Conservation (phyloP, 768 basidiomycete species). For the Hypholoma sublateritium region DNA sequence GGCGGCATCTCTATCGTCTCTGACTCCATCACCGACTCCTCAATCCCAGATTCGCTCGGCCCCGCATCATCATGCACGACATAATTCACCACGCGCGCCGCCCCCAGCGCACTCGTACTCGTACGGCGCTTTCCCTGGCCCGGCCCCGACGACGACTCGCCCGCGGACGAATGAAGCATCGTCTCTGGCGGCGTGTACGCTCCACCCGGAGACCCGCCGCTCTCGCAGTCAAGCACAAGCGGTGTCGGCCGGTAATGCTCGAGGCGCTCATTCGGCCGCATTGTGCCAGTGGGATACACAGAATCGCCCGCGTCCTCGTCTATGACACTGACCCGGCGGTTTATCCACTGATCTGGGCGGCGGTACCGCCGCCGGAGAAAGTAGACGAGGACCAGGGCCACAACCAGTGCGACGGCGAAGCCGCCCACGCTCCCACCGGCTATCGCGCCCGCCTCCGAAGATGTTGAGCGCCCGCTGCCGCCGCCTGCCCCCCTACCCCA, state of each 20-base stretch:
- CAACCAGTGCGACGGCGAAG: not conserved
- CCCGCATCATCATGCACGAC: not conserved
- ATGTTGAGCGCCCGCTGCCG: not conserved
- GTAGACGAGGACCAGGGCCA: not conserved
- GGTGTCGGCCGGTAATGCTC: not conserved
- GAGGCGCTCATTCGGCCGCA: not conserved
- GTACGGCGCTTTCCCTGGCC: not conserved
- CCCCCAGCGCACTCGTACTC: not conserved
- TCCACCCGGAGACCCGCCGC: not conserved
- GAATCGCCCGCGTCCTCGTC: not conserved
- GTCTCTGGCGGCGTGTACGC: no score
- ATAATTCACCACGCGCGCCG: not conserved
- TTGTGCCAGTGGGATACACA: not conserved
- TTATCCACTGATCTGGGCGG: not conserved
- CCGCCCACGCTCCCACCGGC: not conserved
- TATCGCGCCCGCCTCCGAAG: not conserved
- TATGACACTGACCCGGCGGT: not conserved
- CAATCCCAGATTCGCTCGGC: not conserved
- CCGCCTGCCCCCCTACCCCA: no score
- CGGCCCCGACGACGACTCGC: no score
- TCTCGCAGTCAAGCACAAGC: not conserved
- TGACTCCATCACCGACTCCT: slow-evolving; percentile 34
- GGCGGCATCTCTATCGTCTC: not conserved
- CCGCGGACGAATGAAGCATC: no score
- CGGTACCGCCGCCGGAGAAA: not conserved